Evolutionary conservation across 352 stramenopile species (phyloP), one percentile per base, ranked within the genome.

Genomic region (Phytophthora megakarya): DNA sequence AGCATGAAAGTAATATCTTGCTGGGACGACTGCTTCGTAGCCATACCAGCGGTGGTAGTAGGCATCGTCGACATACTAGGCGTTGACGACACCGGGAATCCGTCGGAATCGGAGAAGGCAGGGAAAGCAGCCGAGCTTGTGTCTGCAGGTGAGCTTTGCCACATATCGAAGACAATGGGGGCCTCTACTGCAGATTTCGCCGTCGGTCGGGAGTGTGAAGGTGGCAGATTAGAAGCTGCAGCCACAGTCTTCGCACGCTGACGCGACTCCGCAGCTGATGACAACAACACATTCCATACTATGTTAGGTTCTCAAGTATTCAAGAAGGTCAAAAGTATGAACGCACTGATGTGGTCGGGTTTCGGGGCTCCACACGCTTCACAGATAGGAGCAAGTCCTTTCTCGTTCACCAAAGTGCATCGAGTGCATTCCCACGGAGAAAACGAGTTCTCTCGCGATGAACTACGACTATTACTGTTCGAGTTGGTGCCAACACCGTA

Each of bases 341-440:
- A 75, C 78, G 53, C 72, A 91, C 82, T 81, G 40, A 85, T 84
- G 38, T 88, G 77, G 26, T 79, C 67, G 15, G 85, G 83, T 58
- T 89, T 91, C 16, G 81, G 65, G 7, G 78, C 61, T 0, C 82
- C 85, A 16, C 85, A 93, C 3, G 83, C 85, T 55, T 93, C 85
- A 44, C 85, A 93, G 13, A 91, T 77, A 5, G 81, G 81, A 15
- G 85, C 85, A 1, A 88, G 69, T 3, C 76, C 75, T 51, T 93
- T 93, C 7, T 91, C 80, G 51, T 93, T 93, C 44, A 93, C 75
- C 32, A 93, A 76, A 37, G 83, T 93, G 64, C 85, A 93, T 30
- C 65, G 72, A 23, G 77, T 67, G 56, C 85, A 93, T 32, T 90
- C 73, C 85, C 85, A 93, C 2, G 82, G 80, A 15, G 68, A 74